A percentile compares a stretch with the other conserved stretches of the same genome.
Evolutionary conservation across 2,329 filamentous ascomycete genomes (phyloP).

Genomic region (Harringtonia lauricola): DNA sequence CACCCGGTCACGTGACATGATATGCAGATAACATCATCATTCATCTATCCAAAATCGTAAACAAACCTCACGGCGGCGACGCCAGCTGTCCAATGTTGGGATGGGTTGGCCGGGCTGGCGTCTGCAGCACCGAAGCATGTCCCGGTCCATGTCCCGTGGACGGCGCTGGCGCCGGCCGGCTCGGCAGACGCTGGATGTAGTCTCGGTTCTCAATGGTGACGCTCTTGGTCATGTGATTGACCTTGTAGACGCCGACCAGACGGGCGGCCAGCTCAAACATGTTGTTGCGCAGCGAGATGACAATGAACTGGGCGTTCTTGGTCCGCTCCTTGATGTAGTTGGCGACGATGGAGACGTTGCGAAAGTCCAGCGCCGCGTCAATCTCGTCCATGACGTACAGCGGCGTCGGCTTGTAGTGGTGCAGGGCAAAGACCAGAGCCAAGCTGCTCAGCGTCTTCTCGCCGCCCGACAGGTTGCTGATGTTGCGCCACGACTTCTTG

Average conservation of each 20-base stretch:
- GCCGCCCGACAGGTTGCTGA: constrained; percentile 86
- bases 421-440: constrained; percentile 92
- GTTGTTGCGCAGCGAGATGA: constrained; percentile 95
- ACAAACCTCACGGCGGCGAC: constrained; percentile 8
- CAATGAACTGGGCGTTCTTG: constrained; percentile 98
- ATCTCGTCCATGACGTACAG: constrained; percentile 99
- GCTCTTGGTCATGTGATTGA: constrained; percentile 97
- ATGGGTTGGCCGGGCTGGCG: constrained; percentile 5
- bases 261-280: constrained; percentile 98
- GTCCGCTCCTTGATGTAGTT: constrained; percentile 99
- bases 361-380: constrained; percentile 92
- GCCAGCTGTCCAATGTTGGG: constrained; percentile 7
- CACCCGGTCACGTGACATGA: too few relatives aligned
- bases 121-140: not conserved
- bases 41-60: not conserved
- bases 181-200: constrained; percentile 43
- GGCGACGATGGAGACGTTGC: constrained; percentile 95
- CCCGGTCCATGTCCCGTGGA: too few relatives aligned
- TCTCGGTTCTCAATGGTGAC: constrained; percentile 80
- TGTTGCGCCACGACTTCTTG: constrained; percentile 99
- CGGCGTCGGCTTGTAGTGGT: constrained; percentile 96
- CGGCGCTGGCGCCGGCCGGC: not conserved
- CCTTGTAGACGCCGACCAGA: constrained; percentile 96
- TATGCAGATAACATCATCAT: not conserved
- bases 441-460: constrained; percentile 94